phyloP scores from a whole-genome alignment of 176 grass and related monocot species.

The Oryza officinalis region DNA sequence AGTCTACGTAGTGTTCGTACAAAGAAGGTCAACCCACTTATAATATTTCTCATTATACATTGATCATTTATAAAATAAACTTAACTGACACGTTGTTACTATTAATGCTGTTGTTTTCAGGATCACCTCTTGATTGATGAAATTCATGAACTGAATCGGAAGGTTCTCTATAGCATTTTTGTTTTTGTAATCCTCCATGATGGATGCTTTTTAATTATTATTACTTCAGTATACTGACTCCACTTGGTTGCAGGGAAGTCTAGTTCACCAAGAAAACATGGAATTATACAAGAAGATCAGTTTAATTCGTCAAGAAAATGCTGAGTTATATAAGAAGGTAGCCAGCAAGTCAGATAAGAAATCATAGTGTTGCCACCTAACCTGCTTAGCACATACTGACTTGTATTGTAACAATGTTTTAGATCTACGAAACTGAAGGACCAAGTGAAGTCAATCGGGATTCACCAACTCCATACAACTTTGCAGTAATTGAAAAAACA shows the following conservation, averaged over 20 bases:
- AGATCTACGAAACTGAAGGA: slow-evolving; percentile 57
- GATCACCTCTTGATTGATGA: slow-evolving; percentile 73
- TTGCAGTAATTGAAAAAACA: slow-evolving; percentile 52
- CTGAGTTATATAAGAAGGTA: slow-evolving; percentile 78
- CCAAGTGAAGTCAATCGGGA: slow-evolving; percentile 44
- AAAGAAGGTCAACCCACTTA: slow-evolving; percentile 59
- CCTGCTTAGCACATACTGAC: not conserved
- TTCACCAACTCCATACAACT: slow-evolving; percentile 56
- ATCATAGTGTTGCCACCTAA: not conserved
- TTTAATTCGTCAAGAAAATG: slow-evolving; percentile 63
- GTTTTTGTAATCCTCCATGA: not conserved
- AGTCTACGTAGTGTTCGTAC: slow-evolving; percentile 52
- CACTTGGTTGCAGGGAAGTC: slow-evolving; percentile 52
- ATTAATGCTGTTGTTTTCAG: slow-evolving; percentile 52
- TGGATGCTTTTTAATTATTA: not conserved
- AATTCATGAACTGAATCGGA: slow-evolving; percentile 72
- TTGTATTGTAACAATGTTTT: slow-evolving; percentile 2
- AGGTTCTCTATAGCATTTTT: slow-evolving; percentile 43
- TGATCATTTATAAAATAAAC: slow-evolving; percentile 14
- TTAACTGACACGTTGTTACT: slow-evolving; percentile 16
- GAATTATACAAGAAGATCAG: slow-evolving; percentile 80
- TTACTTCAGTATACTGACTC: slow-evolving; percentile 15
- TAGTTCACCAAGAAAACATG: slow-evolving; percentile 81
- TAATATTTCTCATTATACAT: slow-evolving; percentile 1
- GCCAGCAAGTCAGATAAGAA: not conserved